Evolutionary conservation across 2,329 filamentous ascomycete genomes (phyloP).

Genomic region (Curvularia hawaiiensis): DNA sequence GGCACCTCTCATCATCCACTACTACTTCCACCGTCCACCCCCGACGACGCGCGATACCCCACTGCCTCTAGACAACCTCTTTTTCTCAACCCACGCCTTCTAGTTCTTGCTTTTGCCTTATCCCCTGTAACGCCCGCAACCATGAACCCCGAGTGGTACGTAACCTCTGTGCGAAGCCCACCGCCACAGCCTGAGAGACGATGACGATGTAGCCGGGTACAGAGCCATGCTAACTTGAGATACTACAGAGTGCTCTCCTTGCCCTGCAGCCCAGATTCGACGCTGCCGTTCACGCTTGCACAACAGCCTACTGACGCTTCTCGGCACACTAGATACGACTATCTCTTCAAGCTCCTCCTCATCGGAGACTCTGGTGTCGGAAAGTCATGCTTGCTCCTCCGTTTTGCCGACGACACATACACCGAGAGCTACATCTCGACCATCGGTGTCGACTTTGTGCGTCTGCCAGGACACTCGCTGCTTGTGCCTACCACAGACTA

Average conservation of each 20-base stretch:
- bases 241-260: constrained; percentile 31
- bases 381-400: constrained; percentile 98
- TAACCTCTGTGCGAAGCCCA: constrained; percentile 46
- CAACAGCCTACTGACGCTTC: constrained; percentile 28
- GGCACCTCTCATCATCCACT: constrained; percentile 20
- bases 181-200: constrained; percentile 33
- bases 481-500: constrained; percentile 29
- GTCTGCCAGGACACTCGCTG: constrained; percentile 41
- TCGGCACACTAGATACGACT: constrained; percentile 82
- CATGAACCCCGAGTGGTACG: constrained; percentile 95
- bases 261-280: constrained; percentile 5
- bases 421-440: constrained; percentile 99
- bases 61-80: constrained; percentile 17
- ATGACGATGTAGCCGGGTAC: constrained; percentile 13
- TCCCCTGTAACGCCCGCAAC: constrained; percentile 49
- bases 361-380: constrained; percentile 99
- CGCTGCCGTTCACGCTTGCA: constrained; percentile 8
- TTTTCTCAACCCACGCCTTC: constrained; percentile 13
- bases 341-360: constrained; percentile 99
- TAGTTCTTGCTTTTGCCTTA: constrained; percentile 16
- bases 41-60: constrained; percentile 33
- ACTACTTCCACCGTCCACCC: constrained; percentile 26
- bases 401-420: constrained; percentile 91
- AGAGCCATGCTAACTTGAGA: constrained; percentile 32
- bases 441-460: constrained; percentile 91